Evolutionary conservation across 495 filamentous ascomycete species (phyloP), one percentile per base, ranked within the genome.

Genomic region (Aspergillus mulundensis): DNA sequence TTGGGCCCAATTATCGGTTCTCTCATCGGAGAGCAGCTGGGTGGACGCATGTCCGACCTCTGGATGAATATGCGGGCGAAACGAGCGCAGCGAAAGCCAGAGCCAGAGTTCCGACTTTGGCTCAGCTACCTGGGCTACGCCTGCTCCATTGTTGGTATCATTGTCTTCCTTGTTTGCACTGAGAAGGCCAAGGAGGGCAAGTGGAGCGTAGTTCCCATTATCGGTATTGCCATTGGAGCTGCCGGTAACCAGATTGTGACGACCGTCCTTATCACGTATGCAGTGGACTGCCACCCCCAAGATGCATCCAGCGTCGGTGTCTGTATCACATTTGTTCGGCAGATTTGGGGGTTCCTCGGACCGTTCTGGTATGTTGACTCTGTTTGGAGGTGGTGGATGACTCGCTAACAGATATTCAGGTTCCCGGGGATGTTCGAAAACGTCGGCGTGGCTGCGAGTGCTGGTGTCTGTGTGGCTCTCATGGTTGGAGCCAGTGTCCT

Each of bases 231-330:
- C 2, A 75, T 84, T 44, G 75, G 71, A 14, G 77, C 70, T 18
- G 71, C 62, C 40, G 81, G 81, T 3, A 84, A 83, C 56, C 81
- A 84, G 63, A 63, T 84, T 20, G 76, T 83, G 3, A 84, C 81
- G 0, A 84, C 80, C 0, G 68, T 83, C 5, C 61, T 80, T 24
- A 76, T 81, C 23, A 84, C 81, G 0, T 83, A 83, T 57, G 74
- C 79, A 0, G 77, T 84, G 0, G 81, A 83, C 54, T 79, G 74
- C 48, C 72, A 81, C 50, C 76, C 62, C 0, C 66, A 76, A 21
- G 75, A 81, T 34, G 68, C 78, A 1, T 74, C 70, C 0, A 77
- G 75, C 59, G 73, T 83, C 3, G 81, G 81, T 28, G 81, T 84
- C 4, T 82, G 82, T 50, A 77, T 84, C 45, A 82, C 71, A 0